A percentile compares a stretch with the other conserved stretches of the same genome.
phyloP scores from a whole-genome alignment of 495 filamentous ascomycete species.

The Penicillium coprophilum region DNA sequence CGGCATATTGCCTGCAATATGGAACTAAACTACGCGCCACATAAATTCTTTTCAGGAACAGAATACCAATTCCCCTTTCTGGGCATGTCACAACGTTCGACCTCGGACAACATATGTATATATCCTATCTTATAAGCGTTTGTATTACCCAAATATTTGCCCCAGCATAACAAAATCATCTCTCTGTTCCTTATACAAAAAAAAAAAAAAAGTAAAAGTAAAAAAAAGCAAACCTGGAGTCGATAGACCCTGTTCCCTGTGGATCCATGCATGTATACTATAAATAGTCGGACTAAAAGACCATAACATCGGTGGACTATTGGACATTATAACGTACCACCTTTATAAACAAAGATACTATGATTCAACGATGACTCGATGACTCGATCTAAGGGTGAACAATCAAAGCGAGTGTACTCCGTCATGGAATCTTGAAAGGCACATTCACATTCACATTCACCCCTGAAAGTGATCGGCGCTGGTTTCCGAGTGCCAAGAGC shows the following conservation, averaged over 20 bases:
- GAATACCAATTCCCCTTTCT: neutral
- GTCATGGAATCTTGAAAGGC: neutral
- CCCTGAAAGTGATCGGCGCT: conserved; percentile 9
- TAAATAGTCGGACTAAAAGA: conserved; percentile 10
- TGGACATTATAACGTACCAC: conserved; percentile 10
- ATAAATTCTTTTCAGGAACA: neutral
- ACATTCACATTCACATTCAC: neutral
- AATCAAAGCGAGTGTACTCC: neutral
- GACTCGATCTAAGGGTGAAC: neutral
- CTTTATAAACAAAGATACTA: neutral
- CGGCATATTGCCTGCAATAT: neutral
- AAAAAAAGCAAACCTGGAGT: neutral
- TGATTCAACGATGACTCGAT: neutral
- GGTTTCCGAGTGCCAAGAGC: conserved; percentile 1
- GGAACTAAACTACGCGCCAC: neutral
- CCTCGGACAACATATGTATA: conserved; percentile 4
- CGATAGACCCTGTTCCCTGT: neutral
- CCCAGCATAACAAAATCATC: neutral
- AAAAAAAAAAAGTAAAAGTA: neutral
- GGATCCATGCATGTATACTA: conserved; percentile 6
- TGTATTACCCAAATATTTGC: conserved; percentile 4
- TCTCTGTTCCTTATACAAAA: too few relatives aligned
- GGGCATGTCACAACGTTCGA: neutral
- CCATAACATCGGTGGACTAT: conserved; percentile 1
- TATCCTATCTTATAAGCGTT: conserved; percentile 5